Evolutionary conservation across 495 filamentous ascomycete species (phyloP).

Genomic region (Neurospora sp.): DNA sequence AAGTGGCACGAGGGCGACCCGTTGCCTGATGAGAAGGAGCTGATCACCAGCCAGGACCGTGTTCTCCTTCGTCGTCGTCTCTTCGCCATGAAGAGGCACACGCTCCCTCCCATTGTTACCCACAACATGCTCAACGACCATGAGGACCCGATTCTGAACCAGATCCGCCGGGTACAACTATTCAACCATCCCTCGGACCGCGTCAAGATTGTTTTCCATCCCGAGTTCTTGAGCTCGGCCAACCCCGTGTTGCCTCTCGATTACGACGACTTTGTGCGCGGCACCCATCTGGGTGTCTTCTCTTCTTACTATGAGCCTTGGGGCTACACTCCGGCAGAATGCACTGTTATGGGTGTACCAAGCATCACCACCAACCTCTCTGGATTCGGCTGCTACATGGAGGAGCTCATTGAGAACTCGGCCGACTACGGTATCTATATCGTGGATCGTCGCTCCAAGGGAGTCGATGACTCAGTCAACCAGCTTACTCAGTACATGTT

Average conservation of each 20-base stretch:
- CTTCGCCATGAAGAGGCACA: slow-evolving; percentile 90
- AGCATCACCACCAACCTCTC: slow-evolving; percentile 98
- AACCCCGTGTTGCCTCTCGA: slow-evolving; percentile 93
- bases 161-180: slow-evolving; percentile 88
- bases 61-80: slow-evolving; percentile 84
- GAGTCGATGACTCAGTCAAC: slow-evolving; percentile 94
- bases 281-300: slow-evolving; percentile 92
- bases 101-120: slow-evolving; percentile 91
- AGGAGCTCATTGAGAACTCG: slow-evolving; percentile 96
- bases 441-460: slow-evolving; percentile 90
- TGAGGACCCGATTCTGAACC: slow-evolving; percentile 92
- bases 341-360: slow-evolving; percentile 97
- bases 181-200: slow-evolving; percentile 94
- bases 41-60: slow-evolving; percentile 83
- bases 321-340: slow-evolving; percentile 97
- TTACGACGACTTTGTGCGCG: slow-evolving; percentile 97
- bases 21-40: slow-evolving; percentile 89
- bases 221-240: slow-evolving; percentile 90
- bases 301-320: slow-evolving; percentile 98
- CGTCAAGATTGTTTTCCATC: slow-evolving; percentile 96
- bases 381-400: slow-evolving; percentile 98
- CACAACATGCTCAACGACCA: slow-evolving; percentile 96
- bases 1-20: slow-evolving; percentile 90
- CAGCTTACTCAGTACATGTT: slow-evolving; percentile 89
- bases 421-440: slow-evolving; percentile 98